phyloP scores from a whole-genome alignment of 805 yeast species.

The Brettanomyces naardenensis region DNA sequence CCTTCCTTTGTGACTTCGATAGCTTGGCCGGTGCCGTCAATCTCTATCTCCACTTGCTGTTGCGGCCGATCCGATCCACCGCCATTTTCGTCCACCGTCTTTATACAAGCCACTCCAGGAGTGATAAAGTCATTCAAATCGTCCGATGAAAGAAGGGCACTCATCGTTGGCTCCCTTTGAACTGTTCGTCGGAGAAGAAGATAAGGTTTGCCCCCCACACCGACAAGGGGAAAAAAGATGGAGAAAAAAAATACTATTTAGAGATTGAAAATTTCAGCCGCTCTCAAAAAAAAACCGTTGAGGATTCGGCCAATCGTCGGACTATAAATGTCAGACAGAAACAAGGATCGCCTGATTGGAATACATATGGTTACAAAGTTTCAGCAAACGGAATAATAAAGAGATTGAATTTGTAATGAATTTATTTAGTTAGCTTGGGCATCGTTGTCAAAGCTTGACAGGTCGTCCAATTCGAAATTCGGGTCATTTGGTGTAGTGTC shows the following conservation, averaged over 20 bases:
- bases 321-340: too few relatives aligned
- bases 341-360: too few relatives aligned
- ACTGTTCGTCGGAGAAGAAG: background rate
- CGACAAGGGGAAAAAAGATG: background rate
- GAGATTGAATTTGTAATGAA: too few relatives aligned
- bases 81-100: constrained; percentile 55
- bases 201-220: background rate
- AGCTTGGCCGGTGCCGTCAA: constrained; percentile 51
- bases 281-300: background rate
- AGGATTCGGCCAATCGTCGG: too few relatives aligned
- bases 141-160: constrained; percentile 80
- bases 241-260: background rate
- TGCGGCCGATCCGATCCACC: constrained; percentile 1
- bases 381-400: too few relatives aligned
- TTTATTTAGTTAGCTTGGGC: too few relatives aligned
- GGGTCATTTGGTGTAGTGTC: background rate
- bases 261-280: too few relatives aligned
- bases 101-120: constrained; percentile 92
- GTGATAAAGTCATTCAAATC: constrained; percentile 91
- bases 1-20: constrained; percentile 61
- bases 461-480: background rate
- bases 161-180: constrained; percentile 50
- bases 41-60: constrained; percentile 44
- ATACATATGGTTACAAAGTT: too few relatives aligned
- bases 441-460: background rate